Conservation (phyloP, 352 stramenopile species). For the Globisporangium heterothallicum region DNA sequence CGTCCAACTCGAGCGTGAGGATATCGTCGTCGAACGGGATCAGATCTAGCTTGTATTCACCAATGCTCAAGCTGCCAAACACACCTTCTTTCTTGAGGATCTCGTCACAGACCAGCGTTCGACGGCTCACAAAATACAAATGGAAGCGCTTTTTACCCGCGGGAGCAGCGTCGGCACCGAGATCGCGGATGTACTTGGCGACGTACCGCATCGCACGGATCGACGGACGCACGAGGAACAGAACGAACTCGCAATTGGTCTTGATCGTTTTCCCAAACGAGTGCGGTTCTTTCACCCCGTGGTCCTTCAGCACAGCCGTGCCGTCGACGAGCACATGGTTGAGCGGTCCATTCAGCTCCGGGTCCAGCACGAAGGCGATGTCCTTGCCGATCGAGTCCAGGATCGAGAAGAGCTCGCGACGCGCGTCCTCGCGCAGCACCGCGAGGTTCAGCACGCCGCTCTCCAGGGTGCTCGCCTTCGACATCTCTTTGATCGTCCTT, state of each 20-base stretch:
- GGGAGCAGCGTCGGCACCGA: constrained; percentile 28
- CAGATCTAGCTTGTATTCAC: constrained; percentile 91
- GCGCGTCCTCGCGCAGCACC: constrained; percentile 80
- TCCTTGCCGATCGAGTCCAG: constrained; percentile 83
- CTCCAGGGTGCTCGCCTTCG: constrained; percentile 76
- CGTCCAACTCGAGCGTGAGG: constrained; percentile 89
- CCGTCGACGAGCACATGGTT: constrained; percentile 86
- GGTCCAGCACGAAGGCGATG: constrained; percentile 84
- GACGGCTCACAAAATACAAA: constrained; percentile 87
- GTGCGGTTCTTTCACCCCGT: constrained; percentile 83
- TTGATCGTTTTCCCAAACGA: constrained; percentile 78
- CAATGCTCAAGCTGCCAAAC: constrained; percentile 82
- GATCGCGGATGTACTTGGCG: constrained; percentile 68
- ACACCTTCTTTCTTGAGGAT: constrained; percentile 87
- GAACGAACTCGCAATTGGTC: constrained; percentile 79
- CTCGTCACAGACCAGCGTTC: constrained; percentile 90
- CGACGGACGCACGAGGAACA: constrained; percentile 86
- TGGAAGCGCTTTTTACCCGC: constrained; percentile 74
- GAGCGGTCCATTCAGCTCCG: constrained; percentile 72
- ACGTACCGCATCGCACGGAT: constrained; percentile 75
- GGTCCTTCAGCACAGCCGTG: constrained; percentile 77
- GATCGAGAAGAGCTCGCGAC: constrained; percentile 80
- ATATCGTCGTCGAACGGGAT: constrained; percentile 95
- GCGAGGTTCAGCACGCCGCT: constrained; percentile 82
- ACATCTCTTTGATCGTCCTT: constrained; percentile 30